Base-by-base conservation (phyloP, 2,329 filamentous ascomycete species). In the Ophiostoma tasmaniense region DNA sequence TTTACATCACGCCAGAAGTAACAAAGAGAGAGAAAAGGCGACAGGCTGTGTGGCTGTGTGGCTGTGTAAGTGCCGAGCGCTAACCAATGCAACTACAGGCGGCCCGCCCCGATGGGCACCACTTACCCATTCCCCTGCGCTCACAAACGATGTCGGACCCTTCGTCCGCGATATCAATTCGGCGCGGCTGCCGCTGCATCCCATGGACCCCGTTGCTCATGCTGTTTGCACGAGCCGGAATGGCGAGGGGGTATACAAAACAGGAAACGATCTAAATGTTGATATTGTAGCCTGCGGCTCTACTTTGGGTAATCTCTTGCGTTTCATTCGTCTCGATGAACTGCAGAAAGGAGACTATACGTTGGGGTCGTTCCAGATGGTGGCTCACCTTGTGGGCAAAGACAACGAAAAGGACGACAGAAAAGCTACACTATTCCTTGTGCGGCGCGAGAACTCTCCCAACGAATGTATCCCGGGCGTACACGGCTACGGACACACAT, bases 401-500 rank as follows among this genome's bases (percentile, higher is more conserved):
- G 59, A 42, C 10, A 22, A 30, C 59, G 39, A 65, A 20, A 35
- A 64, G 13, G n/a, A n/a, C n/a, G 42, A 10, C 62, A 39, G 13
- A 4, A 10, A 39, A 20, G 55, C 55, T n/a, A 68, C 59, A 3
- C 22, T 90, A 0, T 89, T 91, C 76, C 82, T 92, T 66, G 76
- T 88, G 14, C 84, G 89, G 0, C 81, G 84, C 28, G 87, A 89
- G 73, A 87, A 85, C 62, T 82, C 84, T 0, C 86, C 88, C 0
- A 83, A 76, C 0, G 85, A 89, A 72, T 74, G 80, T 0, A 86
- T 91, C 5, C 72, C 77, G 0, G 80, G 80, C n/a, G 77, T 91
- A 0, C 73, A 73, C 20, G 89, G 89, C 0, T 90, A 81, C 72
- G 88, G 89, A 0, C 88, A 91, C 72, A 82, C 85, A 0, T 91